A percentile compares a stretch with the other conserved stretches of the same genome.
phyloP scores from a whole-genome alignment of 2,329 filamentous ascomycete species.

The Didymella keratinophila region DNA sequence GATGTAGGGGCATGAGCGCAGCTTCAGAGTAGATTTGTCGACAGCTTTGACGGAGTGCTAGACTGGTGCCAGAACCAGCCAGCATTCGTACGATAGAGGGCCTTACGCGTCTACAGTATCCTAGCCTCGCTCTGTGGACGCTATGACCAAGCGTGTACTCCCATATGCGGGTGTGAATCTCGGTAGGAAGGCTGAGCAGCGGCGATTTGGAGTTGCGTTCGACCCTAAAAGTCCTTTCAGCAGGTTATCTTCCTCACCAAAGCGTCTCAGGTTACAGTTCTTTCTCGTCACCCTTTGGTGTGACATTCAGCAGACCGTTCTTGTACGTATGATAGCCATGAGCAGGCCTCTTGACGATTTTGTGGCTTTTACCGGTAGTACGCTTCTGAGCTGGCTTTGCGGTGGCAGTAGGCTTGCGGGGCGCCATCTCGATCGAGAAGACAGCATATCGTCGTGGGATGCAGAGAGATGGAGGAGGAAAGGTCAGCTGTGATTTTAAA shows the following conservation, averaged over 20 bases:
- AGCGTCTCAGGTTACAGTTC: neutral
- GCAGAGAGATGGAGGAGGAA: too few relatives aligned
- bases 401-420: neutral
- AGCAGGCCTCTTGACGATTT: constrained; percentile 1
- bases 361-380: neutral
- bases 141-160: constrained; percentile 21
- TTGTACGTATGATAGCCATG: constrained; percentile 6
- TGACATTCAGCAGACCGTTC: constrained; percentile 1
- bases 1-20: too few relatives aligned
- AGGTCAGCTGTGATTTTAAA: too few relatives aligned
- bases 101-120: too few relatives aligned
- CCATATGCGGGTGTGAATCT: constrained; percentile 29
- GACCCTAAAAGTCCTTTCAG: constrained; percentile 13
- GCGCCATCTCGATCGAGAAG: neutral
- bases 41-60: too few relatives aligned
- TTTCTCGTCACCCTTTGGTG: neutral
- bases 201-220: constrained; percentile 19
- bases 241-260: neutral
- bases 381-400: neutral
- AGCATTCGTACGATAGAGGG: too few relatives aligned
- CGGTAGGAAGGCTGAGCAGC: constrained; percentile 25
- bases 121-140: neutral
- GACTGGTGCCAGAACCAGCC: too few relatives aligned
- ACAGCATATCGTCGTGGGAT: neutral
- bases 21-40: too few relatives aligned